These are phyloP conservation scores for Pholiota microspora DNA, from an alignment of 768 basidiomycete species.

Conservation along the genomic window DNA sequence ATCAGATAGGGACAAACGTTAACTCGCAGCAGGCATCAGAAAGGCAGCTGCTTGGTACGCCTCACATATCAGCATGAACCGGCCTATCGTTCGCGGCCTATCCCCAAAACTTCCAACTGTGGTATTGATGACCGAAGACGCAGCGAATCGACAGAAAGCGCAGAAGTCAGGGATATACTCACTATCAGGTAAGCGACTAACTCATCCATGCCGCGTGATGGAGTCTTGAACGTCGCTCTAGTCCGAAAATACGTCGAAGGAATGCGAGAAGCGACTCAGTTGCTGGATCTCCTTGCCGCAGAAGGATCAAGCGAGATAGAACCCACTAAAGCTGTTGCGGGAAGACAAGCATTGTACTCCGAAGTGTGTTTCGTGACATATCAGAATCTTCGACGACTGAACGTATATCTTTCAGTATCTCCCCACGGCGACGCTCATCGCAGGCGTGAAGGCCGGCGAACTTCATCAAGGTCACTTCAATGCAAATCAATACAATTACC, in stretches of 20 bases:
- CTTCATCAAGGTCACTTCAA: slow-evolving; percentile 94
- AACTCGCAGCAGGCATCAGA: slow-evolving; percentile 60
- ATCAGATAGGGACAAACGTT: no score
- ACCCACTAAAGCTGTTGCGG: slow-evolving; percentile 53
- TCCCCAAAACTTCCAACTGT: slow-evolving; percentile 51
- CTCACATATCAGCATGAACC: slow-evolving; percentile 57
- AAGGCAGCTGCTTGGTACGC: slow-evolving; percentile 88
- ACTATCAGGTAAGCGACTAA: slow-evolving; percentile 51
- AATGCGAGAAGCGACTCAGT: slow-evolving; percentile 56
- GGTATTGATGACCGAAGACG: slow-evolving; percentile 88
- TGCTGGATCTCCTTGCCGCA: slow-evolving; percentile 82
- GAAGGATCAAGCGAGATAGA: slow-evolving; percentile 62
- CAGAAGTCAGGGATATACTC: slow-evolving; percentile 58
- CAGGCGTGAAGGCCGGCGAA: slow-evolving; percentile 82
- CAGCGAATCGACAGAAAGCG: slow-evolving; percentile 77
- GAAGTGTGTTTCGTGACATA: slow-evolving; percentile 46
- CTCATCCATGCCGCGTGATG: background rate
- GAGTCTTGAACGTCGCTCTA: slow-evolving; percentile 21
- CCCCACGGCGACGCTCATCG: slow-evolving; percentile 62
- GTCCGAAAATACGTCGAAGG: slow-evolving; percentile 83
- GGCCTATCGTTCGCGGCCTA: slow-evolving; percentile 51
- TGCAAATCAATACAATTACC: slow-evolving; percentile 93
- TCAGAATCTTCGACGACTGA: background rate
- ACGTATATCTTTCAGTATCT: slow-evolving; percentile 61
- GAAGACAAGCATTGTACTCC: slow-evolving; percentile 64